Evolutionary conservation across 2,329 filamentous ascomycete genomes (phyloP).

Genomic region (Penicillium rolfsii): DNA sequence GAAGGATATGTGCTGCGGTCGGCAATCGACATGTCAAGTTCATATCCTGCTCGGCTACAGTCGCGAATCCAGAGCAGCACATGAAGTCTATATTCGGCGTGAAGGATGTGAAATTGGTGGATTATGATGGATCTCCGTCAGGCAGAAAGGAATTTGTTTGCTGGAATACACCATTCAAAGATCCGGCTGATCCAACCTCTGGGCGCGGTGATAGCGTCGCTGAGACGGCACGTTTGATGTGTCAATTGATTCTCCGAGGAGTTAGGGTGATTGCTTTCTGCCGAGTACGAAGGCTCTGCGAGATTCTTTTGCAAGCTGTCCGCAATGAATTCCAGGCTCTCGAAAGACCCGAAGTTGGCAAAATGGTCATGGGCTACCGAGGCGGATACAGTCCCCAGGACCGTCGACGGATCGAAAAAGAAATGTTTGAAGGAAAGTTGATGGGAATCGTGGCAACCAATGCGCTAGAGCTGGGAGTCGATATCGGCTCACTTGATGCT

Average conservation of each 20-base stretch:
- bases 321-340: constrained; percentile 74
- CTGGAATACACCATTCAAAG: constrained; percentile 96
- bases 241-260: constrained; percentile 82
- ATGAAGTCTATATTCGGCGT: constrained; percentile 95
- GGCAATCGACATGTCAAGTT: constrained; percentile 87
- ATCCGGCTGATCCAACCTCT: constrained; percentile 81
- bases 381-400: constrained; percentile 95
- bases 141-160: constrained; percentile 93
- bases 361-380: constrained; percentile 89
- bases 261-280: constrained; percentile 94
- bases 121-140: constrained; percentile 90
- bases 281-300: constrained; percentile 82
- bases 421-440: constrained; percentile 96
- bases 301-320: constrained; percentile 78
- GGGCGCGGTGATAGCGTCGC: constrained; percentile 80
- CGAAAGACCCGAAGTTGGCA: constrained; percentile 73
- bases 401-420: constrained; percentile 80
- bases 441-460: constrained; percentile 93
- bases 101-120: constrained; percentile 76
- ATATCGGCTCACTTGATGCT: constrained; percentile 91
- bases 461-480: constrained; percentile 89
- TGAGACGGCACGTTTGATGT: constrained; percentile 89
- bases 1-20: constrained; percentile 84
- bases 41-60: constrained; percentile 93
- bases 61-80: constrained; percentile 87